Conservation (phyloP, 208 protist genomes). For the Crithidia bombi region DNA sequence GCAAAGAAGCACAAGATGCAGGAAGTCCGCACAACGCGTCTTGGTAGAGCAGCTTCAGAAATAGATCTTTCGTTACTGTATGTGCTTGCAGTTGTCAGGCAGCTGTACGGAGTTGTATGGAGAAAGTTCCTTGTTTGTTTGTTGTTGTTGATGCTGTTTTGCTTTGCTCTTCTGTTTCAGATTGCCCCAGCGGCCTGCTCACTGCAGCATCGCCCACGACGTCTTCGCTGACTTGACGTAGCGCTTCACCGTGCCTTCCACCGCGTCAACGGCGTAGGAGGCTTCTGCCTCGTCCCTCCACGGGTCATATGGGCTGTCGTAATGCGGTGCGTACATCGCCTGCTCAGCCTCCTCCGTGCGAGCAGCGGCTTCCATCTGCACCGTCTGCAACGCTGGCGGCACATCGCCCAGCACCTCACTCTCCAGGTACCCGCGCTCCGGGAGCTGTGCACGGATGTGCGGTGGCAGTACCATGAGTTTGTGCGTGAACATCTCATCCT, state of each 20-base stretch:
- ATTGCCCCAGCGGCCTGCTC: not conserved
- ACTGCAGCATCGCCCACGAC: conserved; percentile 81
- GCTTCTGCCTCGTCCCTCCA: conserved; percentile 82
- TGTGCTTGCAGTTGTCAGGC: too few relatives aligned
- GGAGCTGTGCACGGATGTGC: conserved; percentile 89
- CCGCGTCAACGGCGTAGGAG: conserved; percentile 84
- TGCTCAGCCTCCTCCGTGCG: conserved; percentile 88
- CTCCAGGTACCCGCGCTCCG: conserved; percentile 72
- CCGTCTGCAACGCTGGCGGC: conserved; percentile 61
- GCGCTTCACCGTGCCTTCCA: conserved; percentile 73
- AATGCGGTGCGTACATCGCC: conserved; percentile 74
- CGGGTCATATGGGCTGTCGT: conserved; percentile 89
- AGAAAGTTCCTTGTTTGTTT: too few relatives aligned
- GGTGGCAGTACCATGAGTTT: conserved; percentile 87
- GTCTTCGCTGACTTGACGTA: conserved; percentile 73
- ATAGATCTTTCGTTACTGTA: too few relatives aligned
- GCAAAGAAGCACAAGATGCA: too few relatives aligned
- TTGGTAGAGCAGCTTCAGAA: too few relatives aligned
- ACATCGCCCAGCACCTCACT: conserved; percentile 76
- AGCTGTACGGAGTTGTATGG: too few relatives aligned
- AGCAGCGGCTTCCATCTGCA: conserved; percentile 86
- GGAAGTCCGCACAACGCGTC: too few relatives aligned
- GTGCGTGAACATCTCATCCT: conserved; percentile 86
- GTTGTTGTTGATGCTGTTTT: too few relatives aligned
- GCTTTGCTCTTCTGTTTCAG: too few relatives aligned